Conservation (phyloP, 768 basidiomycete genomes). For the Fibroporia radiculosa region DNA sequence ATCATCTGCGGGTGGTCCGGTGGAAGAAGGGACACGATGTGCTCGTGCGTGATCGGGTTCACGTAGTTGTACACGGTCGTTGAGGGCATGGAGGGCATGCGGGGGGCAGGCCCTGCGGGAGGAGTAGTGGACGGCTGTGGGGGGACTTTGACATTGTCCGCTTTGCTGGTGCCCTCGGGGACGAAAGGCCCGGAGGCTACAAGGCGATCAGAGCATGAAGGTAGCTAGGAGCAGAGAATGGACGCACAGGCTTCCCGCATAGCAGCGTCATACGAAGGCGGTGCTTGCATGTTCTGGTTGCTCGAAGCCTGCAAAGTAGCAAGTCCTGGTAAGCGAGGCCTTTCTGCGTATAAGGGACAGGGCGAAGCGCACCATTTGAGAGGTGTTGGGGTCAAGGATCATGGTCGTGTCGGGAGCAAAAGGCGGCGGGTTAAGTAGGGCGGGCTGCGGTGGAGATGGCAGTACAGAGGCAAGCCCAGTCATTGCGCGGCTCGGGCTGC, state of each 20-base stretch:
- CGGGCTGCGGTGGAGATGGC: constrained; percentile 2
- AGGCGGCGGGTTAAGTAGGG: constrained; percentile 7
- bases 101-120: constrained; percentile 18
- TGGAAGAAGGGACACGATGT: constrained; percentile 50
- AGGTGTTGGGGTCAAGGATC: constrained; percentile 14
- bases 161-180: constrained; percentile 11
- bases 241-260: constrained; percentile 3
- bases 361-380: constrained; percentile 11
- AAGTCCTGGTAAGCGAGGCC: not conserved
- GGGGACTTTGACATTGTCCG: constrained; percentile 15
- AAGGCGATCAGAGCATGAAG: too few species aligned
- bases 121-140: constrained; percentile 1
- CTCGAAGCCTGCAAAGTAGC: not conserved
- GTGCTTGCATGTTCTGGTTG: constrained; percentile 13
- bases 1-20: constrained; percentile 81
- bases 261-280: constrained; percentile 22
- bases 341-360: not conserved
- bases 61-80: constrained; percentile 63
- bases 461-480: not conserved
- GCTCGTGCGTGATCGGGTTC: constrained; percentile 43
- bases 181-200: constrained; percentile 14
- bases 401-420: constrained; percentile 4
- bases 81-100: constrained; percentile 27
- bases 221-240: too few species aligned
- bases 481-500: not conserved